These are phyloP conservation scores for Echium plantagineum DNA, from an alignment of 257 asterid species.

Conservation along the genomic window DNA sequence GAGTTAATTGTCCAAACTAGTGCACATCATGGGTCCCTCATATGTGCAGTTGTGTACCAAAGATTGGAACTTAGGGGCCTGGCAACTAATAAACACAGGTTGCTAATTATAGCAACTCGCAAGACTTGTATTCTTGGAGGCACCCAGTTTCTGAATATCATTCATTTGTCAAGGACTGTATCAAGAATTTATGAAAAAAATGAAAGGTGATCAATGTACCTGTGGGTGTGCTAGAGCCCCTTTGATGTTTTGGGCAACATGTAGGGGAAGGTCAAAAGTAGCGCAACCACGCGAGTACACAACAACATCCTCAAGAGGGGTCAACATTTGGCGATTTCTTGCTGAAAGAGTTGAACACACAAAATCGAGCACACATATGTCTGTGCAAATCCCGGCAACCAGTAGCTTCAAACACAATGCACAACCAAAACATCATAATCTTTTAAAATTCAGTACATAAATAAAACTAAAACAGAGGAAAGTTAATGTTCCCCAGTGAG, in stretches of 20 bases:
- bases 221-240: slow-evolving; percentile 88
- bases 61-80: too few relatives aligned
- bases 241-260: slow-evolving; percentile 41
- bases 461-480: background rate
- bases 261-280: slow-evolving; percentile 65
- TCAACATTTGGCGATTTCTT: slow-evolving; percentile 53
- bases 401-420: slow-evolving; percentile 36
- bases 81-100: too few relatives aligned
- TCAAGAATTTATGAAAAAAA: background rate
- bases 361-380: slow-evolving; percentile 79
- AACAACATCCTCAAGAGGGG: slow-evolving; percentile 59
- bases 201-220: slow-evolving; percentile 30
- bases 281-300: slow-evolving; percentile 86
- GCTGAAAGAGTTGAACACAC: slow-evolving; percentile 71
- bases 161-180: background rate
- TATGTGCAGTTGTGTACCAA: too few relatives aligned
- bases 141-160: too few relatives aligned
- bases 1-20: too few relatives aligned
- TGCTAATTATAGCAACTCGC: too few relatives aligned
- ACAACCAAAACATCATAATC: background rate
- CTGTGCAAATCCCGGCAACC: slow-evolving; percentile 89
- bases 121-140: too few relatives aligned
- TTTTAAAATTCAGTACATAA: background rate
- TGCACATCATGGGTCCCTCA: too few relatives aligned
- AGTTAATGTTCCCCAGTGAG: too few relatives aligned